Evolutionary conservation across 768 basidiomycete species (phyloP).

Genomic region (Leccinellum albellum): DNA sequence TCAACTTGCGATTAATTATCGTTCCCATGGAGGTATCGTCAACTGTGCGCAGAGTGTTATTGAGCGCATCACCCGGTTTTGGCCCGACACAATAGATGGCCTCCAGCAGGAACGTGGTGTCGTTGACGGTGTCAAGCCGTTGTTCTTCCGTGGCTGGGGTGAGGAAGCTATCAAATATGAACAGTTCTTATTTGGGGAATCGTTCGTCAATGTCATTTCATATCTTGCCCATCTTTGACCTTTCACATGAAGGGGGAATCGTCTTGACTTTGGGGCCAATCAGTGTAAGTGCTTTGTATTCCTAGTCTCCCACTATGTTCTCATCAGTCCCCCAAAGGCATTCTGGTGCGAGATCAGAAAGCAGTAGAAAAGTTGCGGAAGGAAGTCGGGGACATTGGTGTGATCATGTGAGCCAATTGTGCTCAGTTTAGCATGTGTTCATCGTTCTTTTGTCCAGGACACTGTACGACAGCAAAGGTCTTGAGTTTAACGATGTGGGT

Average conservation of each 20-base stretch:
- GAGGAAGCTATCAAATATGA: slow-evolving; percentile 42
- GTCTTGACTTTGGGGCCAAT: slow-evolving; percentile 57
- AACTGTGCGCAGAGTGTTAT: slow-evolving; percentile 64
- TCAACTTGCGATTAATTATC: slow-evolving; percentile 61
- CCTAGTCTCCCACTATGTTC: background rate
- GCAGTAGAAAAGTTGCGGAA: slow-evolving; percentile 45
- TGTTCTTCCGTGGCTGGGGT: slow-evolving; percentile 53
- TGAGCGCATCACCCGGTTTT: slow-evolving; percentile 56
- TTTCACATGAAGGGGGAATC: slow-evolving; percentile 35
- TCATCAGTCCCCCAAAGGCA: slow-evolving; percentile 39
- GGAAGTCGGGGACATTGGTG: slow-evolving; percentile 55
- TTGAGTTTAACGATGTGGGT: slow-evolving; percentile 24
- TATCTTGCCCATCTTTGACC: slow-evolving; percentile 5
- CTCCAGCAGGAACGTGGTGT: slow-evolving; percentile 55
- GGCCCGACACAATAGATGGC: slow-evolving; percentile 61
- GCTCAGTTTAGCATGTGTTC: background rate
- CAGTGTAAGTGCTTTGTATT: slow-evolving; percentile 46
- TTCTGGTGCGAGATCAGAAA: slow-evolving; percentile 61
- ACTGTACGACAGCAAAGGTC: slow-evolving; percentile 32
- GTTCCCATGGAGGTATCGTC: slow-evolving; percentile 74
- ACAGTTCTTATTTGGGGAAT: slow-evolving; percentile 53
- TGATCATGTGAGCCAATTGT: slow-evolving; percentile 47
- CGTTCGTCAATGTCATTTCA: slow-evolving; percentile 31
- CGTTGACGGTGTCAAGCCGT: slow-evolving; percentile 50
- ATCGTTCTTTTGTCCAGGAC: slow-evolving; percentile 17